Percentiles rank a stretch among this genome's conserved stretches.
These are phyloP conservation scores for Colletotrichum incanum DNA, from an alignment of 2,329 filamentous ascomycete species.

Conservation along the genomic window DNA sequence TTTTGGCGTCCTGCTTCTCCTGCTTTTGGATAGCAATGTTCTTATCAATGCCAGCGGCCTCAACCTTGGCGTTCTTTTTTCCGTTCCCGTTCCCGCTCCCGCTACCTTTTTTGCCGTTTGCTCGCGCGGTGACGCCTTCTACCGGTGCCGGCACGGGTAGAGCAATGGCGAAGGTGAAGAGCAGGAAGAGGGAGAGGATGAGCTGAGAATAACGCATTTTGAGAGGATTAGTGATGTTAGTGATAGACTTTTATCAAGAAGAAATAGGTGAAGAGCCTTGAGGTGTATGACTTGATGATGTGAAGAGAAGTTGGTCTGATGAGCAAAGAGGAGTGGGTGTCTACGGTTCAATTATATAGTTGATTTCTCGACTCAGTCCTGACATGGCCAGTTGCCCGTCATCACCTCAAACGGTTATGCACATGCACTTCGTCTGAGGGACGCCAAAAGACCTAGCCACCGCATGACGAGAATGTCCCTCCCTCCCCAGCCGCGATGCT, in stretches of 20 bases:
- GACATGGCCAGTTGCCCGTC: neutral
- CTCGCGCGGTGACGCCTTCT: conserved; percentile 16
- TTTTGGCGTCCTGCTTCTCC: conserved; percentile 20
- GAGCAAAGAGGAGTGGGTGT: rapidly evolving
- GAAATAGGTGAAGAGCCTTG: neutral
- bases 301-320: neutral
- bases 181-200: conserved; percentile 22
- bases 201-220: conserved; percentile 30
- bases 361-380: neutral
- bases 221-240: neutral
- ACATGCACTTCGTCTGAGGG: neutral
- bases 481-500: conserved; percentile 8
- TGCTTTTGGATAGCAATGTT: conserved; percentile 32
- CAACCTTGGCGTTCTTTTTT: neutral
- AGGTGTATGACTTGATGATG: neutral
- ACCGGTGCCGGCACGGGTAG: conserved; percentile 26
- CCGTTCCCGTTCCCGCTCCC: conserved; percentile 1
- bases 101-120: conserved; percentile 1
- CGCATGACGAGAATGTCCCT: neutral
- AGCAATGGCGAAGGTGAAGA: conserved; percentile 24
- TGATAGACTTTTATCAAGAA: neutral
- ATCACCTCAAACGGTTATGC: neutral
- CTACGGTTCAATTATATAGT: conserved; percentile 3
- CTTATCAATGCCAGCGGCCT: conserved; percentile 20
- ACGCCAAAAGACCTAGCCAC: neutral